These are phyloP conservation scores for Delitschia confertaspora DNA, from an alignment of 495 filamentous ascomycete species.

Conservation along the genomic window DNA sequence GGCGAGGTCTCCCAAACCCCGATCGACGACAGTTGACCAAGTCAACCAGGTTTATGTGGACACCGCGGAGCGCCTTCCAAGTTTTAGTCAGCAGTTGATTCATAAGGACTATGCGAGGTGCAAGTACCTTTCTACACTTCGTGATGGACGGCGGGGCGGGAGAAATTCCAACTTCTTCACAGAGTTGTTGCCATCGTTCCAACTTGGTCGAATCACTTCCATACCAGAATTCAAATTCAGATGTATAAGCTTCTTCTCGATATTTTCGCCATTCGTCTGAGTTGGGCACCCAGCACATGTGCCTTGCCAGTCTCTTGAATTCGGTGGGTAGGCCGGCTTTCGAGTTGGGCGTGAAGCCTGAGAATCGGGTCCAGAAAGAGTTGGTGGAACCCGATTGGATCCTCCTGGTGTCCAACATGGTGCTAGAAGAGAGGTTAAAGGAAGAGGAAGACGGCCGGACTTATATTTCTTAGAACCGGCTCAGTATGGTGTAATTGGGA, in stretches of 20 bases:
- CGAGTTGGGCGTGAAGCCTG: constrained; percentile 2
- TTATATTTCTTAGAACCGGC: too few relatives aligned
- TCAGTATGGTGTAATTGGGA: too few relatives aligned
- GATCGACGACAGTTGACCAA: constrained; percentile 40
- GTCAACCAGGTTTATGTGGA: constrained; percentile 47
- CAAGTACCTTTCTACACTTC: constrained; percentile 38
- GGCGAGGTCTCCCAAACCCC: constrained; percentile 22
- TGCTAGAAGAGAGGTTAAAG: too few relatives aligned
- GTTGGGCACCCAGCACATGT: constrained; percentile 10
- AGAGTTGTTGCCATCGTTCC: constrained; percentile 25
- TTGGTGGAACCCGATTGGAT: too few relatives aligned
- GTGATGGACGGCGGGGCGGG: constrained; percentile 30
- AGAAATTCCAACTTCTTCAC: constrained; percentile 31
- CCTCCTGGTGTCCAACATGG: too few relatives aligned
- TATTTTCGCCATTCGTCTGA: background rate
- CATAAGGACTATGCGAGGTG: too few relatives aligned
- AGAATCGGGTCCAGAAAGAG: too few relatives aligned
- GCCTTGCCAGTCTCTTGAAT: constrained; percentile 10
- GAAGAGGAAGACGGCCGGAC: too few relatives aligned
- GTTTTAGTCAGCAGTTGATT: background rate
- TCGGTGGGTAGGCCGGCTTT: background rate
- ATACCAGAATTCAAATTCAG: constrained; percentile 23
- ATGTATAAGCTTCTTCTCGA: background rate
- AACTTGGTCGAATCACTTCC: constrained; percentile 16
- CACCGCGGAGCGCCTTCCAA: constrained; percentile 24